Conservation (phyloP, 768 basidiomycete species). For the Leccinellum albellum region DNA sequence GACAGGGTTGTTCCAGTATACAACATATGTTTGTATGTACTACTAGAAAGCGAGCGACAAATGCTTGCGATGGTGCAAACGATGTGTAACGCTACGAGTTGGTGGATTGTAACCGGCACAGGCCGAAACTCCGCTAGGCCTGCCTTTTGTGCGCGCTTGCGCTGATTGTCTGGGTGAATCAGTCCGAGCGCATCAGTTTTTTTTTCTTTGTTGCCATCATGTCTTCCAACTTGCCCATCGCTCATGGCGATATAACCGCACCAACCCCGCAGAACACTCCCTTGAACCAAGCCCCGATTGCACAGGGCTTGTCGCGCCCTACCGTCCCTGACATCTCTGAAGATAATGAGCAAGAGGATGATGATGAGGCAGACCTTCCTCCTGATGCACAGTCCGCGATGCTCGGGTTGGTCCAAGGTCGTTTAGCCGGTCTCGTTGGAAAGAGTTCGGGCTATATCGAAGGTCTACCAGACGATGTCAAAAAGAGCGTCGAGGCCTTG, state of each 20-base stretch:
- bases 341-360: conserved; percentile 69
- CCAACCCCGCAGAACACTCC: conserved; percentile 96
- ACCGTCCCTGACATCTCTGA: conserved; percentile 86
- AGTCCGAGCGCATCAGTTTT: conserved; percentile 18
- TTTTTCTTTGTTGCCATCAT: conserved; percentile 38
- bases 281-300: conserved; percentile 75
- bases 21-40: too few species aligned
- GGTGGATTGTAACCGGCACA: conserved; percentile 18
- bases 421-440: conserved; percentile 81
- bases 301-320: conserved; percentile 76
- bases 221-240: conserved; percentile 69
- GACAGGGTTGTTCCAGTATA: too few species aligned
- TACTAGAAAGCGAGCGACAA: neutral
- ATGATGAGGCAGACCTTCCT: conserved; percentile 43
- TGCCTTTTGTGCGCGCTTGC: conserved; percentile 21
- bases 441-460: conserved; percentile 95
- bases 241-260: conserved; percentile 61
- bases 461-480: conserved; percentile 73
- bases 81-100: neutral
- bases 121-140: conserved; percentile 35
- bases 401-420: conserved; percentile 84
- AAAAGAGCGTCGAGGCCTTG: conserved; percentile 82
- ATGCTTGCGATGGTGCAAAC: neutral
- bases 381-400: conserved; percentile 59
- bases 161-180: conserved; percentile 24